A percentile compares a stretch with the other conserved stretches of the same genome.
Evolutionary conservation across 140 eudicot genomes (phyloP).

Genomic region (Anethum foeniculum): DNA sequence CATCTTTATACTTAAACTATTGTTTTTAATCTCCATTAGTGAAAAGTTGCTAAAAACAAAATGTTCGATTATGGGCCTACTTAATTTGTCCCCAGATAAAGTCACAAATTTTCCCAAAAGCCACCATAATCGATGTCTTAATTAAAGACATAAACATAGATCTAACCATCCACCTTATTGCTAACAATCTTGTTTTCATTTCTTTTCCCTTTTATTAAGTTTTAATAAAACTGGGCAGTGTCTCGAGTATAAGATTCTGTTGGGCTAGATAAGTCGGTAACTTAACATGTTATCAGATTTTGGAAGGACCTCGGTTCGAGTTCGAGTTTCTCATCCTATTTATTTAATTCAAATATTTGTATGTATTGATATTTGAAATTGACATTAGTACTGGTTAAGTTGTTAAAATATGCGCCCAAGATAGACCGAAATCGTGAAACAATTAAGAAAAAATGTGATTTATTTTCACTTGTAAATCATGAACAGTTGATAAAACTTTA

Average conservation of each 20-base stretch:
- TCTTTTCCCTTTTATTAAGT: too few relatives aligned
- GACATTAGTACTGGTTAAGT: too few relatives aligned
- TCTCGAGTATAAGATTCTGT: too few relatives aligned
- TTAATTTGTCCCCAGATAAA: neutral
- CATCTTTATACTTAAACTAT: conserved; percentile 6
- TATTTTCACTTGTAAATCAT: conserved; percentile 2
- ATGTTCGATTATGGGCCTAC: neutral
- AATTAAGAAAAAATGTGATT: neutral
- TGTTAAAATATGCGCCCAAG: too few relatives aligned
- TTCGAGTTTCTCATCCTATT: too few relatives aligned
- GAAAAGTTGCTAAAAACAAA: neutral
- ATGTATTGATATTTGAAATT: too few relatives aligned
- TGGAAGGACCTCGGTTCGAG: too few relatives aligned
- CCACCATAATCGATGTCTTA: neutral
- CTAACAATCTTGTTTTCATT: neutral
- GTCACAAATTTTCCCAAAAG: neutral
- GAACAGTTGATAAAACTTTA: neutral
- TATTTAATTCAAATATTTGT: too few relatives aligned
- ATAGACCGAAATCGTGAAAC: too few relatives aligned
- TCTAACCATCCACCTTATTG: neutral
- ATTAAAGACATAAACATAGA: neutral
- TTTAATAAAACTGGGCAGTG: too few relatives aligned
- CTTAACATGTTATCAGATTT: too few relatives aligned
- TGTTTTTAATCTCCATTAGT: neutral
- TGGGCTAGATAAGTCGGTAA: too few relatives aligned